phyloP scores from a whole-genome alignment of 2,329 filamentous ascomycete species.

The Colletotrichum filicis region DNA sequence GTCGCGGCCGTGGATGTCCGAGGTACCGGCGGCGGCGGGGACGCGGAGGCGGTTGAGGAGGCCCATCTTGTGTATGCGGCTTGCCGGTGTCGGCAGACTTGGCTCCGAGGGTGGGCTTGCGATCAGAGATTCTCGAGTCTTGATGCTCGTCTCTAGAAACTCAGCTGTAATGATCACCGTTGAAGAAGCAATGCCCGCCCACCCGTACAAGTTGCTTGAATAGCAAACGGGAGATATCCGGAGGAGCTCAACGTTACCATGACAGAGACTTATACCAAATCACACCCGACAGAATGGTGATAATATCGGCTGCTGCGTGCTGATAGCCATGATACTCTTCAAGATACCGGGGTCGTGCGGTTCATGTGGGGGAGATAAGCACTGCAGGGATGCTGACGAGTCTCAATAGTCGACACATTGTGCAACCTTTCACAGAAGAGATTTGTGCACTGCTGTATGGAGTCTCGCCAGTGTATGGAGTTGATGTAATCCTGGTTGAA shows the following conservation, averaged over 20 bases:
- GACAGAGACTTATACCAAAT: constrained; percentile 21
- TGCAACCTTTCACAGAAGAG: not conserved
- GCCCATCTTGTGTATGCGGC: constrained; percentile 5
- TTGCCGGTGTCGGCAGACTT: too few relatives aligned
- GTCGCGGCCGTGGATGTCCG: constrained; percentile 39
- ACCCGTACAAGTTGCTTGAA: not conserved
- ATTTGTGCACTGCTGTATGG: not conserved
- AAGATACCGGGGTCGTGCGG: constrained; percentile 13
- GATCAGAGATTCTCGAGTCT: too few relatives aligned
- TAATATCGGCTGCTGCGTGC: not conserved
- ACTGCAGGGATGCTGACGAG: constrained; percentile 9
- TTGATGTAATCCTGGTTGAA: too few relatives aligned
- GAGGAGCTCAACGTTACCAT: not conserved
- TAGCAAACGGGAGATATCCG: not conserved
- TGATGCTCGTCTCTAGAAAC: not conserved
- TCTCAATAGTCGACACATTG: not conserved
- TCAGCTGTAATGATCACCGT: not conserved
- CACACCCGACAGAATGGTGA: not conserved
- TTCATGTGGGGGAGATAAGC: constrained; percentile 31
- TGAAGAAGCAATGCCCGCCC: not conserved
- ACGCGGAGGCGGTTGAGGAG: constrained; percentile 24
- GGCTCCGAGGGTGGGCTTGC: too few relatives aligned
- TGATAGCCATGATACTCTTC: not conserved
- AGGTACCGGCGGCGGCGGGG: constrained; percentile 20
- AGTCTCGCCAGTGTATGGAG: too few relatives aligned